Evolutionary conservation across 768 basidiomycete species (phyloP), one percentile per base, ranked within the genome.

Genomic region (Steccherinum ochraceum): DNA sequence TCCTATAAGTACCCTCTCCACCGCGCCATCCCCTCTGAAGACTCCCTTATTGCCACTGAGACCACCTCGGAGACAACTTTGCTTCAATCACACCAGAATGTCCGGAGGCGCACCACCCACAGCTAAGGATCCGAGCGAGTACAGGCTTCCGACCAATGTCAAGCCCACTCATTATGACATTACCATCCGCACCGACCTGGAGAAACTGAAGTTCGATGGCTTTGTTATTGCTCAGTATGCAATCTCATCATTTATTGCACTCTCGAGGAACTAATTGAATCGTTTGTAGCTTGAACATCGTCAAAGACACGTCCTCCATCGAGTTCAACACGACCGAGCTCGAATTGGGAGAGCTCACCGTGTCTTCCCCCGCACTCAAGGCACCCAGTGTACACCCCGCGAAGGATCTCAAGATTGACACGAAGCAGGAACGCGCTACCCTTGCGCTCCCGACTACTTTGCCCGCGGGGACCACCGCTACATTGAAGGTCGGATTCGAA

Each of bases 151-250:
- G 18, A 73, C 74, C 1, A 69, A 82, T 56, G 77, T 87, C 49
- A 80, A 75, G 58, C 84, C 89, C 12, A 75, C 67, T 5, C 89
- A 93, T 64, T 94, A 93, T 66, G 84, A 89, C 57, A 62, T 93
- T 46, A 81, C 80, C 43, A 69, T 93, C 63, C 81, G 79, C 61
- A 93, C 91, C 2, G 90, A 97, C 69, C 79, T 97, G 48, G 76
- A 85, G 50, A 75, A 74, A n/a, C 75, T 82, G 53, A 77, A 70
- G 10, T 98, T 93, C 65, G 72, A 80, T 40, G 95, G 95, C 40
- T 74, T 83, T 35, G 88, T 85, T 45, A 81, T 80, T 56, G 80
- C 89, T 61, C 73, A 78, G 89, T 81, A 53, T 48, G 80, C 69
- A 20, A 27, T 39, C 13, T 24, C 4, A 26, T 24, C 20, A 24